Conservation (phyloP, 805 yeast genomes). For the Trichomonascus vanleenenianus region DNA sequence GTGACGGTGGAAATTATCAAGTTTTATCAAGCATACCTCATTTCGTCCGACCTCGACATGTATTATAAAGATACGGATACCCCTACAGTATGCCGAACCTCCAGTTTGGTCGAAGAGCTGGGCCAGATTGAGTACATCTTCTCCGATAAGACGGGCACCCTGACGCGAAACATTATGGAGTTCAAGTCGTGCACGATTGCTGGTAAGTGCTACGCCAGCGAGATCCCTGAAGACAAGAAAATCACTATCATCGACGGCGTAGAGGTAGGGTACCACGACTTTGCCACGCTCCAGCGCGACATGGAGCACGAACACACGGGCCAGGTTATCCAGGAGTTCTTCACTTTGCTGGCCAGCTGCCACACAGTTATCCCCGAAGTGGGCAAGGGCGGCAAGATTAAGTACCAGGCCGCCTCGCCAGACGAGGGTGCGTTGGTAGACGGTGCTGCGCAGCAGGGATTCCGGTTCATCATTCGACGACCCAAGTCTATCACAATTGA, state of each 20-base stretch:
- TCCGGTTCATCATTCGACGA: conserved; percentile 71
- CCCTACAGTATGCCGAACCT: conserved; percentile 91
- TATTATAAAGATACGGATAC: conserved; percentile 83
- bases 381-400: conserved; percentile 41
- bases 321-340: conserved; percentile 58
- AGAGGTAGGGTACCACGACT: conserved; percentile 70
- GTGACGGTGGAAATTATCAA: conserved; percentile 95
- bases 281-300: conserved; percentile 48
- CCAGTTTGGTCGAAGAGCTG: conserved; percentile 90
- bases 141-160: conserved; percentile 95
- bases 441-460: conserved; percentile 89
- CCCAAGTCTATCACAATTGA: conserved; percentile 75
- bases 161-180: conserved; percentile 95
- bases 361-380: conserved; percentile 97
- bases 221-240: conserved; percentile 83
- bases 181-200: conserved; percentile 90
- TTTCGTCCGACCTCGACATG: conserved; percentile 90
- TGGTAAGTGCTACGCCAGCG: conserved; percentile 80
- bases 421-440: conserved; percentile 98
- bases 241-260: conserved; percentile 70
- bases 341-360: conserved; percentile 81
- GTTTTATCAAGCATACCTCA: conserved; percentile 90
- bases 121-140: conserved; percentile 96
- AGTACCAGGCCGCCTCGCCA: conserved; percentile 98
- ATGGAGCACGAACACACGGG: conserved; percentile 34